Percentiles rank a stretch among this genome's conserved stretches.
Conservation (phyloP, 2,329 filamentous ascomycete genomes). For the Nigrospora oryzae region DNA sequence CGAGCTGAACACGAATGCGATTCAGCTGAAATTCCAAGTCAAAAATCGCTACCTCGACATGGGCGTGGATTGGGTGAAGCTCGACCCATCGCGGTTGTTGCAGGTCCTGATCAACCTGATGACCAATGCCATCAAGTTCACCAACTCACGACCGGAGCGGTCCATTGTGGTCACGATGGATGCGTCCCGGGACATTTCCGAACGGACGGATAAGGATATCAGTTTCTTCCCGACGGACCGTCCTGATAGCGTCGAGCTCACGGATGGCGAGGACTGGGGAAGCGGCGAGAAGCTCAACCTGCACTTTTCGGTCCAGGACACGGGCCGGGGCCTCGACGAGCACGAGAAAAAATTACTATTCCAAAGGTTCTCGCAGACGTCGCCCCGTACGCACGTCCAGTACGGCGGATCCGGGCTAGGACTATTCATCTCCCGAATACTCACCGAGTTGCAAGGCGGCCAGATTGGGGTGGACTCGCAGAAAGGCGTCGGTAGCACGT, state of each 20-base stretch:
- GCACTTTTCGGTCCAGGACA: constrained; percentile 65
- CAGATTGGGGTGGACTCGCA: constrained; percentile 66
- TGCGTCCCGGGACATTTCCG: constrained; percentile 46
- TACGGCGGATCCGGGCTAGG: constrained; percentile 65
- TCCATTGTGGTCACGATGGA: constrained; percentile 57
- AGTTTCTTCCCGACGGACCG: constrained; percentile 39
- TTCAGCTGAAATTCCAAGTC: constrained; percentile 60
- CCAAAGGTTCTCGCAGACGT: constrained; percentile 60
- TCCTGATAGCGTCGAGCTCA: constrained; percentile 32
- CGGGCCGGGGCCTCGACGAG: constrained; percentile 56
- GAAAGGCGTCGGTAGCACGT: constrained; percentile 62
- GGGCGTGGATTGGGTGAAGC: constrained; percentile 60
- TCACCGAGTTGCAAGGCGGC: constrained; percentile 70
- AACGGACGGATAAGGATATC: constrained; percentile 28
- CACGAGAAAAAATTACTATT: constrained; percentile 61
- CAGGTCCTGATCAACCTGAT: constrained; percentile 73
- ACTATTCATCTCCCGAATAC: constrained; percentile 67
- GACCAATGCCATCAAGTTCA: constrained; percentile 59
- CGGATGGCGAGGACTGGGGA: constrained; percentile 59
- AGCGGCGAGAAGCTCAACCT: constrained; percentile 62
- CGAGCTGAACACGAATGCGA: constrained; percentile 63
- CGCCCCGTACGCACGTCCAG: constrained; percentile 61
- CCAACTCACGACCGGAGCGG: constrained; percentile 49
- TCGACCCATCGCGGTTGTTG: constrained; percentile 67
- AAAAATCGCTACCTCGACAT: constrained; percentile 59